These are phyloP conservation scores for Pseudogymnoascus sp. DNA, from an alignment of 2,329 filamentous ascomycete species.

Conservation along the genomic window DNA sequence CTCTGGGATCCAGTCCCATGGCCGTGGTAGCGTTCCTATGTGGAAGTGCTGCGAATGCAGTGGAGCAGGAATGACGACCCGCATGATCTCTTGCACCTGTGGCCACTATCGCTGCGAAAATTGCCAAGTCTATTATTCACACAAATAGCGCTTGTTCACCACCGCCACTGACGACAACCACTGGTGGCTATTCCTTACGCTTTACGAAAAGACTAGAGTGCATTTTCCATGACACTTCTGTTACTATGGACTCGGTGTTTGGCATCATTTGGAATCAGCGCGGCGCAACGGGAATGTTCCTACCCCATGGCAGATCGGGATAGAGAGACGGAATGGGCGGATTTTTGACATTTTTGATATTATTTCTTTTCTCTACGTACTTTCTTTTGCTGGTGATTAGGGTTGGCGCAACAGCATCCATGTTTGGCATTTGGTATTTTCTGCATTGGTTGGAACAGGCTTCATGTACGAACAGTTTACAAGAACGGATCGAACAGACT, in stretches of 20 bases:
- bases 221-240: background rate
- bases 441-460: background rate
- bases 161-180: background rate
- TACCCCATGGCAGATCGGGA: background rate
- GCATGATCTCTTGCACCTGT: background rate
- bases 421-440: background rate
- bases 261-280: background rate
- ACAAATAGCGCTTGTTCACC: background rate
- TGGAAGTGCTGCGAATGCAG: background rate
- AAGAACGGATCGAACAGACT: background rate
- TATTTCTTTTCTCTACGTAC: background rate
- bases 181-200: background rate
- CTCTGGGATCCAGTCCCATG: background rate
- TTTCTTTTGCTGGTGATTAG: background rate
- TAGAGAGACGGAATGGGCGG: background rate
- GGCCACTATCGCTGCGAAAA: background rate
- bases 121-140: background rate
- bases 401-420: background rate
- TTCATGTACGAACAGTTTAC: background rate
- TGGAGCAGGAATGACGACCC: background rate
- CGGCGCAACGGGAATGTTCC: background rate
- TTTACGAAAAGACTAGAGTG: background rate
- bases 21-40: background rate
- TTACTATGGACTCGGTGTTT: background rate
- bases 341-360: background rate